Base-by-base conservation (phyloP, 1,284 basidiomycete genomes). In the Caloboletus inedulis region DNA sequence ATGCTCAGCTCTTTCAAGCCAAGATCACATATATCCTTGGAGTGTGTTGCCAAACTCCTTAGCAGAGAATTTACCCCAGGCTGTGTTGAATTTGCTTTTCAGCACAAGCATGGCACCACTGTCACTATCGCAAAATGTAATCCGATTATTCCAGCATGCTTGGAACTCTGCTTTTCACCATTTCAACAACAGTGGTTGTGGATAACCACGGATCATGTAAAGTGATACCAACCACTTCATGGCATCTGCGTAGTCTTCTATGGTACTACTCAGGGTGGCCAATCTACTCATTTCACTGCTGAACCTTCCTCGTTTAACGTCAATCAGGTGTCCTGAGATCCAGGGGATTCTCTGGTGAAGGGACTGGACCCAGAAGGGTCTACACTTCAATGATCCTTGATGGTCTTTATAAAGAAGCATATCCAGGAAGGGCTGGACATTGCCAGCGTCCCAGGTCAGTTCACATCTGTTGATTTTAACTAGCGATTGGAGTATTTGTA, bases 21-120 rank as follows among this genome's bases (percentile, higher is more conserved):
- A 36, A 36, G 35, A 12, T 19, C 35, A n/a, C 35, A 36, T 36
- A 19, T 36, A 36, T 36, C 35, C 35, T 13, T 19, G 35, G 35
- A 36, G 19, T 1, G 18, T 36, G 35, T 36, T 5, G 0, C 18
- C 35, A 5, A 36, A 3, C 0, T 1, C 0, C 0, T 4, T 10
- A 0, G 35, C 18, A 3, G 3, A 12, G 3, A 36, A 19, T 4
- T 6, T 1, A 3, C 19, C 18, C 18, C 35, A 36, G 0, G 35
- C 35, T 12, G 10, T 36, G 10, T 36, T 36, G 2, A 18, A 36
- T 0, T 36, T 9, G 2, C 9, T 12, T 4, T 36, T 36, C 0
- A 36, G 35, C 1, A 36, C 35, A 6, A 36, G n/a, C n/a, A n/a
- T n/a, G n/a, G n/a, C n/a, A n/a, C n/a, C n/a, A n/a, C n/a, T n/a